Evolutionary conservation across 768 basidiomycete species (phyloP).

Genomic region (Pulveroboletus sp.): DNA sequence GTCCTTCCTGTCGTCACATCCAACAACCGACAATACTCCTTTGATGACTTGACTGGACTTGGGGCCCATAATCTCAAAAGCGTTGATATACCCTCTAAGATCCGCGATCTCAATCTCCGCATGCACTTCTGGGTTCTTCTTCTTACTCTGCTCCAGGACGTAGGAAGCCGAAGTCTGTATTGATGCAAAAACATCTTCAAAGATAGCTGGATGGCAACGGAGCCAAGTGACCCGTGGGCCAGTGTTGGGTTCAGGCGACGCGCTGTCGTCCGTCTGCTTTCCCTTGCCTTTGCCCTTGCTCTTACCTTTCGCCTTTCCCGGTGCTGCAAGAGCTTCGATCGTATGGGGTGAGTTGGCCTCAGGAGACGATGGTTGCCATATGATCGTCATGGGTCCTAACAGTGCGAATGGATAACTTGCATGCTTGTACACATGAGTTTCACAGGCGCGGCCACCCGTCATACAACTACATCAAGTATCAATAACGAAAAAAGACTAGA

Average conservation of each 20-base stretch:
- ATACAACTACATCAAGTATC: slow-evolving; percentile 44
- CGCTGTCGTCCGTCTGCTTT: slow-evolving; percentile 25
- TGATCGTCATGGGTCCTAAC: slow-evolving; percentile 63
- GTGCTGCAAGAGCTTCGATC: not conserved
- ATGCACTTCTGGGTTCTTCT: slow-evolving; percentile 15
- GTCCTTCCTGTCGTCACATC: slow-evolving; percentile 45
- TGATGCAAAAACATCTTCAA: slow-evolving; percentile 49
- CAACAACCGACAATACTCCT: slow-evolving; percentile 52
- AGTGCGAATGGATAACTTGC: slow-evolving; percentile 63
- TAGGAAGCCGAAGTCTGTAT: slow-evolving; percentile 49
- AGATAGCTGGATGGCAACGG: slow-evolving; percentile 71
- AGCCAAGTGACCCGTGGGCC: slow-evolving; percentile 60
- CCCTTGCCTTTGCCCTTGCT: slow-evolving; percentile 22
- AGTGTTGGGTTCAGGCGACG: slow-evolving; percentile 2
- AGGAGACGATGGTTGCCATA: slow-evolving; percentile 56
- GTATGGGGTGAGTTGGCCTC: not conserved
- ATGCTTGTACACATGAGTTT: slow-evolving; percentile 63
- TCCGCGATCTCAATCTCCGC: slow-evolving; percentile 63
- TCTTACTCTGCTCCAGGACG: slow-evolving; percentile 37
- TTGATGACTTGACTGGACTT: slow-evolving; percentile 71
- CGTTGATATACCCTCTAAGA: slow-evolving; percentile 63
- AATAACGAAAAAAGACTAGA: not conserved
- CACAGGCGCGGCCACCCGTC: slow-evolving; percentile 59
- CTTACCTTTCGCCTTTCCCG: slow-evolving; percentile 8
- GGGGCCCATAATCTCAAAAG: slow-evolving; percentile 89